Evolutionary conservation across 2,329 filamentous ascomycete genomes (phyloP), one percentile per base, ranked within the genome.

Genomic region (Apiospora koreana): DNA sequence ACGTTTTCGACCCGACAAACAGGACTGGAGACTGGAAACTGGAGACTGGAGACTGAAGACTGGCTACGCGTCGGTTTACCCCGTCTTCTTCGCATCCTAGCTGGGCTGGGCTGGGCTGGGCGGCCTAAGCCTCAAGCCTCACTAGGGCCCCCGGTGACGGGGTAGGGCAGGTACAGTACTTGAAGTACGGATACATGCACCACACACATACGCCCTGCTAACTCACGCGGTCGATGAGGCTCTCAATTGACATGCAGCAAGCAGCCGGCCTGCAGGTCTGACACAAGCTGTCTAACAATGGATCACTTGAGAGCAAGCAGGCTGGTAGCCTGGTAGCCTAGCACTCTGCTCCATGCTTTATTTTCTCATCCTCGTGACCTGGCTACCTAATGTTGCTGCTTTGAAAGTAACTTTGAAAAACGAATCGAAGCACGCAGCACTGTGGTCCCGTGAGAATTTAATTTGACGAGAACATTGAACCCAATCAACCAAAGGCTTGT

Each of bases 201-300:
- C n/a, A n/a, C n/a, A n/a, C n/a, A n/a, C n/a, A n/a, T n/a, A n/a
- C n/a, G n/a, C n/a, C n/a, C n/a, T n/a, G n/a, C n/a, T n/a, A 35
- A 58, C 18, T n/a, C 8, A 10, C 38, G 31, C 35, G 18, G 16
- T 62, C 21, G 43, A 46, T 62, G 54, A 62, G 54, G 31, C 28
- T 38, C 54, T 62, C 54, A 38, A 38, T 23, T 31, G 31, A 28
- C 54, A 62, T 62, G 54, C 54, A n/a, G 54, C 54, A 62, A 38
- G 54, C 54, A n/a, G 54, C 54, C 21, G 31, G 54, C 31, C 54
- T 62, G 54, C 54, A 62, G 54, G 54, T 62, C 54, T 62, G 54
- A 62, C 31, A 62, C 54, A 38, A 58, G 18, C 28, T 28, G 50
- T 35, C 25, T 16, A 58, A 58, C 50, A 58, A 21, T n/a, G n/a